Evolutionary conservation across 1,284 basidiomycete genomes (phyloP), one percentile per base, ranked within the genome.

Genomic region (Polyporus tsugae): DNA sequence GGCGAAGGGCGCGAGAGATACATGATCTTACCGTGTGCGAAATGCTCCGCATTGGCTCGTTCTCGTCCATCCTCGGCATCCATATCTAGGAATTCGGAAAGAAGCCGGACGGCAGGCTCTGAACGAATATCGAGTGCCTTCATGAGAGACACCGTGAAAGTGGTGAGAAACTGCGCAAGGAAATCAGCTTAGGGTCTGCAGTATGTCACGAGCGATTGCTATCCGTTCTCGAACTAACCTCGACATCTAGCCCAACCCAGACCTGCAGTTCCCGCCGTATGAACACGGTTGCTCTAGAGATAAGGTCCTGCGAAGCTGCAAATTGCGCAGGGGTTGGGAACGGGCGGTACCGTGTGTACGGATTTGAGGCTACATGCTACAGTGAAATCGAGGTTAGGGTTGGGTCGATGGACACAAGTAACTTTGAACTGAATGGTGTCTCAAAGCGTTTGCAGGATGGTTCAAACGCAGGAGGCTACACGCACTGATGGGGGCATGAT

Each of bases 91-190:
- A 95, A 95, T 73, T 96, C 95, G 13, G 92, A 84, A 5, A 97
- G 83, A 11, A 96, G 81, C 73, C 93, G 91, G 57, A 96, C 85
- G 39, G 94, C 92, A 29, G 91, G 89, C 78, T 96, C 93, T 11
- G 94, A 93, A 55, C 95, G 92, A 67, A 96, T 92, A 80, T 97
- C 95, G 66, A 96, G 89, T 1, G 92, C 86, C 79, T 94, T 93
- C 88, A 96, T 93, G 72, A 97, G 83, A 1, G 93, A 93, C 65
- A 96, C 82, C 25, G 90, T 92, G 80, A 96, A 94, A 1, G 89
- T 92, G 13, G 90, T 92, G 71, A 93, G 82, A 78, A 92, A 92
- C 89, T 91, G 68, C 25, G 49, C 19, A 59, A 64, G 68, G 63
- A 15, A 70, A 68, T 55, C 46, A 63, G 64, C 33, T 42, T 41